Percentiles rank a stretch among this genome's conserved stretches.
Conservation (phyloP, 139 green algal species). For the Chlamydomonas asymmetrica region DNA sequence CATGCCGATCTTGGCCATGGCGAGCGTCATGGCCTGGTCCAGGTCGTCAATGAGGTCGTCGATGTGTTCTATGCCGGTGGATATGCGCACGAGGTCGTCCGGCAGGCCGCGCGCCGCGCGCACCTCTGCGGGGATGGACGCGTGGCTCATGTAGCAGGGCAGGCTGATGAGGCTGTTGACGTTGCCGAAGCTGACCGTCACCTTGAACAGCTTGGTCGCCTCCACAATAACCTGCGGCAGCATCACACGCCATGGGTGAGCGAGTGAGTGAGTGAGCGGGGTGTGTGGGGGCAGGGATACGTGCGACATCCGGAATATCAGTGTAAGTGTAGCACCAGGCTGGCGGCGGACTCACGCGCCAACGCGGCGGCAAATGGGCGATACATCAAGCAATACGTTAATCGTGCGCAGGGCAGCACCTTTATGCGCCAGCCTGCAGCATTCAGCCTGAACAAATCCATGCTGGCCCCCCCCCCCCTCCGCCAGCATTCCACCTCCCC, state of each 20-base stretch:
- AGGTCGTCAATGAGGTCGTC: slow-evolving; percentile 82
- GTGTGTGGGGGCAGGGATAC: slow-evolving; percentile 2
- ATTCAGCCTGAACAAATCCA: too few species aligned
- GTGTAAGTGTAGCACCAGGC: too few species aligned
- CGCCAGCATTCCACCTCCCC: too few species aligned
- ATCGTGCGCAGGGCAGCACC: too few species aligned
- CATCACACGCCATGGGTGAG: background rate
- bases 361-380: too few species aligned
- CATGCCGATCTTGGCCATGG: slow-evolving; percentile 31
- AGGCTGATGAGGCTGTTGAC: slow-evolving; percentile 89
- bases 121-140: slow-evolving; percentile 83
- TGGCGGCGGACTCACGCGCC: too few species aligned
- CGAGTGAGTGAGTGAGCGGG: background rate
- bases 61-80: slow-evolving; percentile 84
- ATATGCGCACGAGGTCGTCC: slow-evolving; percentile 96
- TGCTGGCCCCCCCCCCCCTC: too few species aligned
- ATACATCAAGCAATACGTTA: too few species aligned
- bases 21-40: slow-evolving; percentile 55
- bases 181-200: slow-evolving; percentile 91
- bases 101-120: slow-evolving; percentile 86
- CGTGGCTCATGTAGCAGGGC: slow-evolving; percentile 99
- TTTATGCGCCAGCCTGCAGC: too few species aligned
- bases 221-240: slow-evolving; percentile 68
- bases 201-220: slow-evolving; percentile 87
- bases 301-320: slow-evolving; percentile 1